phyloP scores from a whole-genome alignment of 768 basidiomycete species.

The Termitomyces eurrhizus region DNA sequence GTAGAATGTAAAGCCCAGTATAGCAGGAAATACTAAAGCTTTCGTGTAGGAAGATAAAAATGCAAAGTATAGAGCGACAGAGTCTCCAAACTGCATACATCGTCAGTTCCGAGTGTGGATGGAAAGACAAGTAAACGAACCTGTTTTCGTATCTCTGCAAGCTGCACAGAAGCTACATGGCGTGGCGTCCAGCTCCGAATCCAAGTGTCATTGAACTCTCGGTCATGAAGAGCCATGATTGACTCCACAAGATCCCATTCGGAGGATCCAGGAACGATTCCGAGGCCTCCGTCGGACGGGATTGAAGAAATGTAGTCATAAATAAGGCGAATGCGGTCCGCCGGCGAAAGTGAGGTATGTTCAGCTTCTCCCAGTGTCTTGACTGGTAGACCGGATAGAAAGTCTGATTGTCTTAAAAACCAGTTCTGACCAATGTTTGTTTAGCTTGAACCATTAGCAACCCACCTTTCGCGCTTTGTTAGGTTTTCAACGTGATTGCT shows the following conservation, averaged over 20 bases:
- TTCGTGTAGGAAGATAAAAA: conserved; percentile 85
- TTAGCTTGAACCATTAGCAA: neutral
- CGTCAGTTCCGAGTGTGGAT: neutral
- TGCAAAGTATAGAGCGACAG: conserved; percentile 82
- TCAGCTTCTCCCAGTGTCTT: conserved; percentile 44
- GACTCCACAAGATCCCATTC: conserved; percentile 82
- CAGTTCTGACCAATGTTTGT: neutral
- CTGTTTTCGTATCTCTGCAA: conserved; percentile 71
- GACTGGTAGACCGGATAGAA: conserved; percentile 69
- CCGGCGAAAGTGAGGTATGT: conserved; percentile 50
- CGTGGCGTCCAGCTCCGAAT: conserved; percentile 68
- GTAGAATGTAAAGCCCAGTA: conserved; percentile 66
- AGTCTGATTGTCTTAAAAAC: conserved; percentile 69
- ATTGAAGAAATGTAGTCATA: conserved; percentile 69
- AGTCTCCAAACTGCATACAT: conserved; percentile 61
- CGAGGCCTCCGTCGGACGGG: conserved; percentile 76
- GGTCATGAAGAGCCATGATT: conserved; percentile 83
- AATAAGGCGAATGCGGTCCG: conserved; percentile 80
- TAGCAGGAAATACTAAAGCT: conserved; percentile 72
- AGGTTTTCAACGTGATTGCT: conserved; percentile 57
- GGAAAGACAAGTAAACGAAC: conserved; percentile 24
- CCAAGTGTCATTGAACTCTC: conserved; percentile 77
- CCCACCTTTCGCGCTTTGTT: conserved; percentile 72
- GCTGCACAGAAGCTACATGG: conserved; percentile 57
- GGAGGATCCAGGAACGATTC: conserved; percentile 65